Percentiles rank a stretch among this genome's conserved stretches.
These are phyloP conservation scores for Salvia hispanica DNA, from an alignment of 257 asterid genomes.

Conservation along the genomic window DNA sequence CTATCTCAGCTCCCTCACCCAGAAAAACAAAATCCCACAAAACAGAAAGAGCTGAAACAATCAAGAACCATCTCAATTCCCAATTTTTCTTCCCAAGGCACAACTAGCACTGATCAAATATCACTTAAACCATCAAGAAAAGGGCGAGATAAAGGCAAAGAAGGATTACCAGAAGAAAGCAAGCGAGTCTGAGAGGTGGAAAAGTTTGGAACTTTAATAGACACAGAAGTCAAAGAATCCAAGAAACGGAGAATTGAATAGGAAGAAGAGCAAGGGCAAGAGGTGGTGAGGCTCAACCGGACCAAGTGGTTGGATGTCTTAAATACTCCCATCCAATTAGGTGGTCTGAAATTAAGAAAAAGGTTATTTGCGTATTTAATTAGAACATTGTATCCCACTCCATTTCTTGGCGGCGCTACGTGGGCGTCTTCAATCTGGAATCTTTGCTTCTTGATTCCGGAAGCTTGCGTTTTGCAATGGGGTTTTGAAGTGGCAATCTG, in stretches of 20 bases:
- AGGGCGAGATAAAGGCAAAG: background rate
- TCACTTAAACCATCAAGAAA: background rate
- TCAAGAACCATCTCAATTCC: constrained; percentile 27
- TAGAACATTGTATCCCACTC: constrained; percentile 27
- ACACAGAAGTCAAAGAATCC: constrained; percentile 29
- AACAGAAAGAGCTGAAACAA: background rate
- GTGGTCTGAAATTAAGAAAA: constrained; percentile 32
- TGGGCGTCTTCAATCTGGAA: constrained; percentile 21
- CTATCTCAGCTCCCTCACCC: constrained; percentile 13
- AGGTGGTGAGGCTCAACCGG: constrained; percentile 23
- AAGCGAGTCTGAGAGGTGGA: constrained; percentile 38
- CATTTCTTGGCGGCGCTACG: constrained; percentile 19
- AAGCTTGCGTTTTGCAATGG: constrained; percentile 17
- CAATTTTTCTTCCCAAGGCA: constrained; percentile 10
- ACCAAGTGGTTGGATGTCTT: constrained; percentile 43
- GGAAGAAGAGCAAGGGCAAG: constrained; percentile 28
- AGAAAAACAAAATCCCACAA: constrained; percentile 22
- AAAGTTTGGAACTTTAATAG: constrained; percentile 26
- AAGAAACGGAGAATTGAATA: constrained; percentile 21
- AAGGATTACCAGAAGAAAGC: constrained; percentile 52
- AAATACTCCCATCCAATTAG: constrained; percentile 56
- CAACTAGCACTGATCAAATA: constrained; percentile 1
- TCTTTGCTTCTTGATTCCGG: constrained; percentile 16
- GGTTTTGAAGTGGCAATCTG: background rate
- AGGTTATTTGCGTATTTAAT: background rate